Percentiles rank a stretch among this genome's conserved stretches.
phyloP scores from a whole-genome alignment of 1,284 basidiomycete genomes.

The Heliocybe sulcata region DNA sequence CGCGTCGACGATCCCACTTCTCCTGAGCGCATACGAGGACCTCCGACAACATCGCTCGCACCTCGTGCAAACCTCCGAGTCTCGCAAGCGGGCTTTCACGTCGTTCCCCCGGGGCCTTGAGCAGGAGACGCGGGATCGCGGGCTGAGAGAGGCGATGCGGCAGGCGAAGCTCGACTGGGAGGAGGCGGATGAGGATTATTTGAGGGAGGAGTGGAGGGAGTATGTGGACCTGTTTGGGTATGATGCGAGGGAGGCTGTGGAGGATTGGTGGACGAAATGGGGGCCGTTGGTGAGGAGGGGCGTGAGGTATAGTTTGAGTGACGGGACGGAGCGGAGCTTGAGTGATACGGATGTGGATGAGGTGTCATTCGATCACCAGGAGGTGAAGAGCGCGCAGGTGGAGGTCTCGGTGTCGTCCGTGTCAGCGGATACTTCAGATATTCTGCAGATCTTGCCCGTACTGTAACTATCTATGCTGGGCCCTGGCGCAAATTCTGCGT shows the following conservation, averaged over 20 bases:
- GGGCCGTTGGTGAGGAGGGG: not conserved
- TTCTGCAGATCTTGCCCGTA: not conserved
- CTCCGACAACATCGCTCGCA: conserved; percentile 15
- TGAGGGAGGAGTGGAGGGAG: conserved; percentile 12
- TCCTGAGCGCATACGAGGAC: conserved; percentile 19
- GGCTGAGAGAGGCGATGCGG: conserved; percentile 5
- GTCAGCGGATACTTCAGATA: not conserved
- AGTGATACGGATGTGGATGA: not conserved
- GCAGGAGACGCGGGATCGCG: conserved; percentile 11
- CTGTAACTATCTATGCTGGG: no score
- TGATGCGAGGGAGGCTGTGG: conserved; percentile 11
- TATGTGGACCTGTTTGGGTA: conserved; percentile 12
- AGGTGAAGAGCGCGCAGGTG: not conserved
- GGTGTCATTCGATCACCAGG: not conserved
- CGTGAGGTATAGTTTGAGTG: not conserved
- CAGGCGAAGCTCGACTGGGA: not conserved
- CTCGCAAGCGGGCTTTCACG: conserved; percentile 9
- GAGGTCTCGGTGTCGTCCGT: not conserved
- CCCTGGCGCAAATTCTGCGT: no score
- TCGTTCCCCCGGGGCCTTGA: conserved; percentile 12
- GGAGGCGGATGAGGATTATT: conserved; percentile 11
- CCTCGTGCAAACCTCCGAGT: conserved; percentile 11
- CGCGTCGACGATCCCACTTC: conserved; percentile 13
- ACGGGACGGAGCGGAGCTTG: not conserved
- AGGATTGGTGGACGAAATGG: conserved; percentile 6